A percentile compares a stretch with the other conserved stretches of the same genome.
phyloP scores from a whole-genome alignment of 768 basidiomycete species.

The Boletus barrowsii region DNA sequence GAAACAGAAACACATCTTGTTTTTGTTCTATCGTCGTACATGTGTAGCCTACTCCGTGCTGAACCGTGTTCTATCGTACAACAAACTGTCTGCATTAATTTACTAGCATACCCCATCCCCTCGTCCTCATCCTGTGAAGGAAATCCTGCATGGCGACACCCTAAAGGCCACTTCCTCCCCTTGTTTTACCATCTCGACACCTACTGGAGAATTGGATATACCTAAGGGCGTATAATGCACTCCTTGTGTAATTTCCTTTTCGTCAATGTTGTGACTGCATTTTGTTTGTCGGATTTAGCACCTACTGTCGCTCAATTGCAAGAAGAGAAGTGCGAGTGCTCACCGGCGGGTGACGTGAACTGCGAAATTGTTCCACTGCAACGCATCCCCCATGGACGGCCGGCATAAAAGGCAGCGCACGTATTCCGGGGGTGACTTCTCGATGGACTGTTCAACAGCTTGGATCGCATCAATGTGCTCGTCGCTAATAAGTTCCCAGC shows the following conservation, averaged over 20 bases:
- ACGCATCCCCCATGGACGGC: constrained; percentile 1
- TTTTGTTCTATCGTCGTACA: too few species aligned
- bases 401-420: constrained; percentile 10
- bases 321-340: not conserved
- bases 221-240: not conserved
- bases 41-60: too few species aligned
- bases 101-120: too few species aligned
- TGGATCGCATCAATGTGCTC: constrained; percentile 6
- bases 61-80: too few species aligned
- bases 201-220: not conserved
- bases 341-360: not conserved
- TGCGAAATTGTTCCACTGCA: not conserved
- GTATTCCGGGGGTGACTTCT: not conserved
- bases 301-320: not conserved
- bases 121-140: too few species aligned
- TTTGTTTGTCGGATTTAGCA: not conserved
- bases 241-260: not conserved
- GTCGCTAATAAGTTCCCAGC: not conserved
- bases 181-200: too few species aligned
- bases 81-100: too few species aligned
- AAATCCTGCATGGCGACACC: too few species aligned
- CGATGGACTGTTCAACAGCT: not conserved
- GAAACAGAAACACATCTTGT: too few species aligned
- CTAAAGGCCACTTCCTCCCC: too few species aligned
- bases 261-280: not conserved